Evolutionary conservation across 2,329 filamentous ascomycete genomes (phyloP), one percentile per base, ranked within the genome.

Genomic region (Fusarium goolgardi): DNA sequence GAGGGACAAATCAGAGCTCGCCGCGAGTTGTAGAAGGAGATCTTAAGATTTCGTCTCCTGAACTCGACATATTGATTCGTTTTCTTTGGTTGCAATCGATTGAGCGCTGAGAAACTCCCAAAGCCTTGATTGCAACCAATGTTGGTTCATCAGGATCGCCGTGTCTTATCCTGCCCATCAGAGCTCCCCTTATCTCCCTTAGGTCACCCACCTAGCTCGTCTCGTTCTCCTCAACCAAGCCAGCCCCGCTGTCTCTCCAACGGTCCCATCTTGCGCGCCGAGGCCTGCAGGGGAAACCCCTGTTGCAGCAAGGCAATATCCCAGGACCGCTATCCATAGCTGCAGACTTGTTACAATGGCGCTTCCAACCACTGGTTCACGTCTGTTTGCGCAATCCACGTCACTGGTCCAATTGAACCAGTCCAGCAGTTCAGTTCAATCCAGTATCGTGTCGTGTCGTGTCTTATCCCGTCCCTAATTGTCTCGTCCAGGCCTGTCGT

Each of bases 251-350:
- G 59, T 49, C 50, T 47, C 31, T 65, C 37, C 55, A 70, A 70
- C 59, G 59, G 63, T 68, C 55, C 67, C 67, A 54, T 68, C 55
- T 31, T 52, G 23, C 44, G 49, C 60, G 63, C 55, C 59, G 49
- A 67, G 49, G 45, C 54, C 73, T 76, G 74, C 74, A 75, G 69
- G 71, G 74, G 69, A 65, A 75, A 66, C 73, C 47, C 73, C 67
- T 72, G 72, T 52, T 71, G 71, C 72, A 73, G 60, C 69, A 66
- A 71, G 71, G 71, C 75, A 76, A 76, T 76, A 73, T 76, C 72
- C 72, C 69, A 65, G 56, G 49, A 39, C 60, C 70, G 59, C 59
- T 76, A n/a, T n/a, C n/a, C n/a, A n/a, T n/a, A 75, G 74, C 61
- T 75, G 73, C 72, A 76, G 68, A 69, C 54, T 65, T 55, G 69